Percentiles rank a stretch among this genome's conserved stretches.
These are phyloP conservation scores for Orbilia blumenaviensis DNA, from an alignment of 2,329 filamentous ascomycete genomes.

Conservation along the genomic window DNA sequence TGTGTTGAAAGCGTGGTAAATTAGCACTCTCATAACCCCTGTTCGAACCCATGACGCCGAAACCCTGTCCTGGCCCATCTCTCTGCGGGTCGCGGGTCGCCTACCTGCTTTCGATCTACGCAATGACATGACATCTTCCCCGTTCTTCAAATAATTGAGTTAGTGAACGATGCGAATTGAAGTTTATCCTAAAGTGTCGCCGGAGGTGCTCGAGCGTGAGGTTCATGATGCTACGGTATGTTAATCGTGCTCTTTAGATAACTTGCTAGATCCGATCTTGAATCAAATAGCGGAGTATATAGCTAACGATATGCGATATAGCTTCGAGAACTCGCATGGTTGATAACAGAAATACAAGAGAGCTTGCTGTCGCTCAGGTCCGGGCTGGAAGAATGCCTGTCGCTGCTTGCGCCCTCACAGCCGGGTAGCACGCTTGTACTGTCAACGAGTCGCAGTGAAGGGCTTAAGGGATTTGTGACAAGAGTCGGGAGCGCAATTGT, in stretches of 20 bases:
- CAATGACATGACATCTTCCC: constrained; percentile 11
- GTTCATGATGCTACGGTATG: constrained; percentile 42
- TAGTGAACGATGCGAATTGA: constrained; percentile 37
- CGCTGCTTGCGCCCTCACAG: constrained; percentile 83
- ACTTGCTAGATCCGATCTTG: too few relatives aligned
- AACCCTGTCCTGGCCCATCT: constrained; percentile 10
- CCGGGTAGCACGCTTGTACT: constrained; percentile 88
- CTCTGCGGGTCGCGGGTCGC: neutral
- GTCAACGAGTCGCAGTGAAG: constrained; percentile 85
- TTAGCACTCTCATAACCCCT: neutral
- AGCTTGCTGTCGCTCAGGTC: constrained; percentile 71
- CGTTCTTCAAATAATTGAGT: too few relatives aligned
- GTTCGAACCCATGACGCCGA: neutral
- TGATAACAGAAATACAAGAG: constrained; percentile 70
- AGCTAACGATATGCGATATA: constrained; percentile 56
- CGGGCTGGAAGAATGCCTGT: constrained; percentile 87
- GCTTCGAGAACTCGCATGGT: constrained; percentile 71
- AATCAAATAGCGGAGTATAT: neutral
- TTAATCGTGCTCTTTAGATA: neutral
- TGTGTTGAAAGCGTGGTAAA: constrained; percentile 24
- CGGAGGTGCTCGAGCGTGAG: constrained; percentile 40
- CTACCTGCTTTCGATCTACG: neutral
- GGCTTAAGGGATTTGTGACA: constrained; percentile 90
- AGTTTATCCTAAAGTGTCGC: constrained; percentile 38
- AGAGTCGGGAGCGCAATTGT: constrained; percentile 89